Evolutionary conservation across 139 green algal species (phyloP), one percentile per base, ranked within the genome.

Genomic region (Picochlorum sp.): DNA sequence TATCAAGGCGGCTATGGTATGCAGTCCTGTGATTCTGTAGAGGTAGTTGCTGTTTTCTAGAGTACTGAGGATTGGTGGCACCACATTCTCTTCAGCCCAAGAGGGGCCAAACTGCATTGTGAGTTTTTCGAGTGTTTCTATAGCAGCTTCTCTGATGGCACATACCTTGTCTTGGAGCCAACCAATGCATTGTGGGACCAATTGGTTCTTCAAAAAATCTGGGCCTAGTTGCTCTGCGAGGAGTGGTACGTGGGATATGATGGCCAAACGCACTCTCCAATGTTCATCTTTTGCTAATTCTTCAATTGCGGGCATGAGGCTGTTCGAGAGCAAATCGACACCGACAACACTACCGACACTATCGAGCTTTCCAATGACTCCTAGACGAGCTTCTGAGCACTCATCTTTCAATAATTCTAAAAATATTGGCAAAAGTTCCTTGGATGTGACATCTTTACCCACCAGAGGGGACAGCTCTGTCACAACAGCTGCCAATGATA

Each of bases 361-460:
- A 68, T 98, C 90, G 58, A 99, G 83, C 66, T 97, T 97, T 79
- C 72, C 85, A 83, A 99, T 98, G 64, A 99, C 92, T 60, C 96
- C 97, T 20, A 99, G 83, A 10, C 94, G 79, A 49, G 97, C 94
- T 18, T 99, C 94, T 14, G 94, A 90, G 58, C 82, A 95, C 23
- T 92, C 85, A 66, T 99, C 94, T 67, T 92, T 93, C 6, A 98
- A 86, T 58, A 99, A 74, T 24, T 78, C 72, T 28, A 98, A 80
- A 72, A 98, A 96, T 5, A 97, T 81, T 4, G 94, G 94, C 57
- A 98, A 78, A 47, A 99, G 80, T 61, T 96, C 80, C 49, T 95
- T 85, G 38, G 96, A 92, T 2, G 92, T 98, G 8, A 76, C 69
- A 13, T 56, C 74, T 74, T 92, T 91, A 56, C 82, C 85, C 28